Conservation (phyloP, 2,329 filamentous ascomycete genomes). For the Alternaria sp. region DNA sequence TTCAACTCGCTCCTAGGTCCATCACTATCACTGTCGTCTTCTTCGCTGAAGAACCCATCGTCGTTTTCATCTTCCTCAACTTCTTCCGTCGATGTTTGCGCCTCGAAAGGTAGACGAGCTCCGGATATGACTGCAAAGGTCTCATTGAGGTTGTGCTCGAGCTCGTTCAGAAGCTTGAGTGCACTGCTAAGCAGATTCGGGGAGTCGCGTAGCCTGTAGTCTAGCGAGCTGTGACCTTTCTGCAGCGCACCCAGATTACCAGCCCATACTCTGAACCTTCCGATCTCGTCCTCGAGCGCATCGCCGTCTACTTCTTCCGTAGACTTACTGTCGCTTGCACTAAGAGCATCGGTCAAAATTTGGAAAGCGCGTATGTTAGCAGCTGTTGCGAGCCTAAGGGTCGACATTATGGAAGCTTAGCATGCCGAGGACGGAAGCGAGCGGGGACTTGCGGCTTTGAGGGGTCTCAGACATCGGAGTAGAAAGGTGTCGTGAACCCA, state of each 20-base stretch:
- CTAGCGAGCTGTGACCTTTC: slow-evolving; percentile 49
- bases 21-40: slow-evolving; percentile 31
- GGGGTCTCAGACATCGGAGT: background rate
- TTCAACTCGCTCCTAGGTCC: slow-evolving; percentile 42
- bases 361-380: slow-evolving; percentile 44
- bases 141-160: slow-evolving; percentile 41
- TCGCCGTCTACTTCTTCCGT: slow-evolving; percentile 34
- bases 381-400: slow-evolving; percentile 43
- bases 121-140: slow-evolving; percentile 41
- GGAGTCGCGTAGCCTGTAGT: slow-evolving; percentile 50
- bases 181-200: slow-evolving; percentile 45
- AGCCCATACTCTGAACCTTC: slow-evolving; percentile 49
- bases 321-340: slow-evolving; percentile 21
- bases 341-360: slow-evolving; percentile 30
- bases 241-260: slow-evolving; percentile 49
- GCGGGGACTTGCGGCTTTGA: background rate
- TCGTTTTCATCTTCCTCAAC: slow-evolving; percentile 34
- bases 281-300: slow-evolving; percentile 48
- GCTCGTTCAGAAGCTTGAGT: slow-evolving; percentile 46
- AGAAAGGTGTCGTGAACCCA: background rate
- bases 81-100: slow-evolving; percentile 29
- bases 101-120: slow-evolving; percentile 45
- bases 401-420: slow-evolving; percentile 21
- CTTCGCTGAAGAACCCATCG: slow-evolving; percentile 38
- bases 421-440: slow-evolving; percentile 21